These are phyloP conservation scores for Kuraishia ogatae DNA, from an alignment of 805 yeast genomes.

Conservation along the genomic window DNA sequence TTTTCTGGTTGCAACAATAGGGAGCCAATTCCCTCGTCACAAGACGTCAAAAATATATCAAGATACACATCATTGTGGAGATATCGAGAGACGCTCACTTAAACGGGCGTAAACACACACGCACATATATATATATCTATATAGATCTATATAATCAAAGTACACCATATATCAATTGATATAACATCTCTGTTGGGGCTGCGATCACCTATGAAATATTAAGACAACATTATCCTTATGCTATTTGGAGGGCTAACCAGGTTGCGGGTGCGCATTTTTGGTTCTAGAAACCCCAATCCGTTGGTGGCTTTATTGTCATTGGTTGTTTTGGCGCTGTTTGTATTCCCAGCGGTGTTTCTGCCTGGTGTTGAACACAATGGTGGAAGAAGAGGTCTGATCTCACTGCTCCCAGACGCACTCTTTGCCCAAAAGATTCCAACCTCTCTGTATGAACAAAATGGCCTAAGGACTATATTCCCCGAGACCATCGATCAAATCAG, in stretches of 20 bases:
- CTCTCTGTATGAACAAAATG: background rate
- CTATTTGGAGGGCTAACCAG: background rate
- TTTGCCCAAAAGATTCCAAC: background rate
- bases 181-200: background rate
- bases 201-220: background rate
- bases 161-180: background rate
- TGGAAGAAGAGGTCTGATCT: background rate
- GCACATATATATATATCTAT: too few species aligned
- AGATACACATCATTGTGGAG: too few species aligned
- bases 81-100: too few species aligned
- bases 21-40: background rate
- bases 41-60: background rate
- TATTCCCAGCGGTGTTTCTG: background rate
- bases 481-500: background rate
- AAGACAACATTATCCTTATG: background rate
- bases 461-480: background rate
- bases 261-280: background rate
- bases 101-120: too few species aligned
- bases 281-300: background rate
- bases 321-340: background rate
- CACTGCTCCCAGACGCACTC: background rate
- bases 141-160: too few species aligned
- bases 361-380: background rate
- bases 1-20: background rate
- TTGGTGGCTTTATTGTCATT: background rate